Conservation (phyloP, 768 basidiomycete species). For the Suillus discolor region DNA sequence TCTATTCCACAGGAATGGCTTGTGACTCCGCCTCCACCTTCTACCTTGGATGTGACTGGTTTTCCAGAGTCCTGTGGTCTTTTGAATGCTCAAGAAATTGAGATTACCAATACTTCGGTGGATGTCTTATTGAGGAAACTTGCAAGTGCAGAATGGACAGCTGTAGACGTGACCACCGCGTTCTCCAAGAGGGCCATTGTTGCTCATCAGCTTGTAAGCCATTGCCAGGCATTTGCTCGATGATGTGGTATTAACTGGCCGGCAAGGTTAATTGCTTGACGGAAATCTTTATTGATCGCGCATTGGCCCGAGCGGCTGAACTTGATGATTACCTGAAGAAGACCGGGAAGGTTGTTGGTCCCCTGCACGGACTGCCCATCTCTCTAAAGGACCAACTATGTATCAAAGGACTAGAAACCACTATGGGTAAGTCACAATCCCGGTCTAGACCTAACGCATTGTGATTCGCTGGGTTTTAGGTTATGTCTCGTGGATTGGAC, state of each 20-base stretch:
- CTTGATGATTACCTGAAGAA: conserved; percentile 62
- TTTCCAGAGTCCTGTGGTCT: conserved; percentile 61
- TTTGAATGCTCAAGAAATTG: conserved; percentile 55
- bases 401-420: conserved; percentile 69
- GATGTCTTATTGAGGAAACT: conserved; percentile 54
- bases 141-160: conserved; percentile 55
- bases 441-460: neutral
- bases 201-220: conserved; percentile 73
- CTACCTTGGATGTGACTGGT: conserved; percentile 51
- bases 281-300: conserved; percentile 79
- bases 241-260: neutral
- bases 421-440: conserved; percentile 49
- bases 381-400: conserved; percentile 76
- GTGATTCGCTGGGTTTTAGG: conserved; percentile 37
- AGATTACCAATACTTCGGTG: conserved; percentile 56
- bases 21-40: conserved; percentile 48
- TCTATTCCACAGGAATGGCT: conserved; percentile 70
- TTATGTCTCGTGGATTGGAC: conserved; percentile 74
- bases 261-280: conserved; percentile 77
- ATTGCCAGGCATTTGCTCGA: neutral
- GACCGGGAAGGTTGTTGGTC: conserved; percentile 69
- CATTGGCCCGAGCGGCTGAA: conserved; percentile 61
- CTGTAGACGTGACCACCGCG: conserved; percentile 69
- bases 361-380: conserved; percentile 74
- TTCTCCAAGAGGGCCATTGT: conserved; percentile 79